Conservation (phyloP, 225 moss, liverwort and hornwort species). For the Sphagnum contortum region DNA sequence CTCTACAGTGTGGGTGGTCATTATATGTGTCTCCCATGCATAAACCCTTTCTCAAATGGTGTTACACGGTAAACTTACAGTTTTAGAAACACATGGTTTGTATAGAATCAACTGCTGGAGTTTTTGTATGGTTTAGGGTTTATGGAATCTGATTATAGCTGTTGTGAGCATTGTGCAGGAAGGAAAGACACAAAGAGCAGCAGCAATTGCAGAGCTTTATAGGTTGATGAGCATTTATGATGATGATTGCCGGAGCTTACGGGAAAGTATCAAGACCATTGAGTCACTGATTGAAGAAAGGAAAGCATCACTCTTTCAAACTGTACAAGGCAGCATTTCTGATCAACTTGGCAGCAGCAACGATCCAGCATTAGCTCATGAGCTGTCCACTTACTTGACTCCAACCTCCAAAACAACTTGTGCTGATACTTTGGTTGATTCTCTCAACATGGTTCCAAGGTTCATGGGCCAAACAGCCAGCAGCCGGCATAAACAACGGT, state of each 20-base stretch:
- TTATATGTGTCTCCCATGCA: neutral
- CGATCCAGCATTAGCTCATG: too few relatives aligned
- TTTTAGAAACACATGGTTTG: too few relatives aligned
- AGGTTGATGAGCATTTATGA: slow-evolving; percentile 27
- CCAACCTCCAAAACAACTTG: neutral
- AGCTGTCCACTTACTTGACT: too few relatives aligned
- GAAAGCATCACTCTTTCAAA: slow-evolving; percentile 1
- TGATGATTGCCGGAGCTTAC: slow-evolving; percentile 35
- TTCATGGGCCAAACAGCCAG: slow-evolving; percentile 64
- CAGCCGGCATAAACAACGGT: slow-evolving; percentile 32
- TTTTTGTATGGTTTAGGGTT: neutral
- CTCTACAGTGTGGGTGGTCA: neutral
- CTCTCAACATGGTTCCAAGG: slow-evolving; percentile 19
- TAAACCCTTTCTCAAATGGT: neutral
- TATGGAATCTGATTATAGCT: too few relatives aligned
- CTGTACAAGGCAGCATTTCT: neutral
- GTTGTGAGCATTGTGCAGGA: slow-evolving; percentile 10
- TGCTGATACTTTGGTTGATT: too few relatives aligned
- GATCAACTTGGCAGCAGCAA: neutral
- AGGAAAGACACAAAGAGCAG: slow-evolving; percentile 31
- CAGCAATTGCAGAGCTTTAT: slow-evolving; percentile 31
- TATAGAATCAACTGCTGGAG: too few relatives aligned
- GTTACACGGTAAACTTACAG: too few relatives aligned
- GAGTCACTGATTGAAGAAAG: slow-evolving; percentile 18
- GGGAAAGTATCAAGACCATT: slow-evolving; percentile 33